These are phyloP conservation scores for Evernia prunastri DNA, from an alignment of 495 filamentous ascomycete genomes.

Conservation along the genomic window DNA sequence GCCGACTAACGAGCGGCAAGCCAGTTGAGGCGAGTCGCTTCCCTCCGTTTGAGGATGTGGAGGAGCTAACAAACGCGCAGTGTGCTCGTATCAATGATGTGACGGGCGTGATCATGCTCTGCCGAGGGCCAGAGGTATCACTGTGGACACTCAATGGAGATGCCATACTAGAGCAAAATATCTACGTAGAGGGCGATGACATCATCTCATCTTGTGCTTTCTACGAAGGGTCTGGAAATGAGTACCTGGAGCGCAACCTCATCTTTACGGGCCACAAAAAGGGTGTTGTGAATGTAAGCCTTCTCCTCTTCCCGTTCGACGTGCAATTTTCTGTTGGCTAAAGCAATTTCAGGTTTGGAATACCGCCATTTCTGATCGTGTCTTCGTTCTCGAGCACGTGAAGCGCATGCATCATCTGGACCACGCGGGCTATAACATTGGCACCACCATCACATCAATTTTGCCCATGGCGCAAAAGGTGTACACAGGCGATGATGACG, in stretches of 20 bases:
- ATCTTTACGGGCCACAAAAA: constrained; percentile 81
- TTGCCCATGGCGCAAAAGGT: constrained; percentile 74
- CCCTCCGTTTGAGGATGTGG: background rate
- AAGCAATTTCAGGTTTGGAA: constrained; percentile 44
- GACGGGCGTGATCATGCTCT: constrained; percentile 79
- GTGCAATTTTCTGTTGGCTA: background rate
- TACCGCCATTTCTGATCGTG: constrained; percentile 44
- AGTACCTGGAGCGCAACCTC: constrained; percentile 84
- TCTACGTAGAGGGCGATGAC: constrained; percentile 67
- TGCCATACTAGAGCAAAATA: constrained; percentile 68
- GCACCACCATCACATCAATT: constrained; percentile 80
- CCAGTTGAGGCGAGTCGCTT: constrained; percentile 43
- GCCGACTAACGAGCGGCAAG: constrained; percentile 55
- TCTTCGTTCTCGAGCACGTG: constrained; percentile 56
- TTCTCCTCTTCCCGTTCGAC: background rate
- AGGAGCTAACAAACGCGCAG: constrained; percentile 33
- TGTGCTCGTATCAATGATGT: constrained; percentile 85
- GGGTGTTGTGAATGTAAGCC: constrained; percentile 69
- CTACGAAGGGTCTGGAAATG: constrained; percentile 86
- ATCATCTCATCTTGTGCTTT: constrained; percentile 75
- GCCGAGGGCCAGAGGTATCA: constrained; percentile 61
- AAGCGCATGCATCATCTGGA: constrained; percentile 82
- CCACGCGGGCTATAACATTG: constrained; percentile 69
- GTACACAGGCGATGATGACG: constrained; percentile 90
- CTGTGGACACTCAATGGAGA: constrained; percentile 90